Conservation (phyloP, 768 basidiomycete species). For the Lepiota brunneoincarnata region DNA sequence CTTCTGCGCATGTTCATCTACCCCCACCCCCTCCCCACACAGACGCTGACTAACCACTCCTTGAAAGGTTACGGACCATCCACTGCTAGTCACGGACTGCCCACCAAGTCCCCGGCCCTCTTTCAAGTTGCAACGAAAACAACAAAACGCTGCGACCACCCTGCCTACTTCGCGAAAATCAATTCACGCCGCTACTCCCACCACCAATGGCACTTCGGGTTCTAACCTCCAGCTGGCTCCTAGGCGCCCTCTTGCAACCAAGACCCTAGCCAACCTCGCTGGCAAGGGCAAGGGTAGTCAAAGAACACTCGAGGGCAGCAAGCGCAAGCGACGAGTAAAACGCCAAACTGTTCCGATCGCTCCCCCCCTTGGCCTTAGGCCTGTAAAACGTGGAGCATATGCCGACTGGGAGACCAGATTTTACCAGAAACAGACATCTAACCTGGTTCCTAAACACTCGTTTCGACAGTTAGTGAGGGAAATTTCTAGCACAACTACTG, state of each 20-base stretch:
- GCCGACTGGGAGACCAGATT: slow-evolving; percentile 22
- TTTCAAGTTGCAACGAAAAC: background rate
- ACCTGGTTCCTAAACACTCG: slow-evolving; percentile 21
- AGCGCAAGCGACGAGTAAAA: background rate
- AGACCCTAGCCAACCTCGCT: background rate
- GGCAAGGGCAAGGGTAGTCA: no score
- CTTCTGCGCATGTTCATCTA: no score
- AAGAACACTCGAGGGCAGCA: background rate
- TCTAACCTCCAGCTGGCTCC: background rate
- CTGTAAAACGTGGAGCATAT: slow-evolving; percentile 10
- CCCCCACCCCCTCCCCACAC: no score
- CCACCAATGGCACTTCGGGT: no score
- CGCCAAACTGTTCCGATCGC: background rate
- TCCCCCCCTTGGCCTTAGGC: background rate
- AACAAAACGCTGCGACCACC: no score
- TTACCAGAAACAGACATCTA: slow-evolving; percentile 19
- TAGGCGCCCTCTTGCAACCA: background rate
- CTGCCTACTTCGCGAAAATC: no score
- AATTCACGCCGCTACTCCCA: no score
- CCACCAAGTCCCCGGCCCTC: background rate
- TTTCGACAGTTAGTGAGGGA: slow-evolving; percentile 24
- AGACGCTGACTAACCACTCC: no score
- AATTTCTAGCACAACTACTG: slow-evolving; percentile 14
- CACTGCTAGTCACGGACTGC: background rate
- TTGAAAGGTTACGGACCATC: no score